Base-by-base conservation (phyloP, 768 basidiomycete species). In the Trametes gibbosa region DNA sequence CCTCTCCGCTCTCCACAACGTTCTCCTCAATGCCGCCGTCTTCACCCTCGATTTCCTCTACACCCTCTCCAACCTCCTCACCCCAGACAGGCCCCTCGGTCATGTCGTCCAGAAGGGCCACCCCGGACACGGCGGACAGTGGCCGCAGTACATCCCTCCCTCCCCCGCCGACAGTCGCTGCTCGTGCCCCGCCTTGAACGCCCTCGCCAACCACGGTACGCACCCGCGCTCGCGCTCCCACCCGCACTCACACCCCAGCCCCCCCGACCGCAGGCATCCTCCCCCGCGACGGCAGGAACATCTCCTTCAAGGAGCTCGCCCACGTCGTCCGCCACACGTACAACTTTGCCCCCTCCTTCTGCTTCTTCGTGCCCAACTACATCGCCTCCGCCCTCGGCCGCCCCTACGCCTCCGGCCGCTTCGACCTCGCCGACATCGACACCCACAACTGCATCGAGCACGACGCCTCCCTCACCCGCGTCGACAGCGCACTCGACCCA, bases 131-230 rank as follows among this genome's bases (percentile, higher is more conserved):
- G 81, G 77, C 29, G 86, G 88, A 0, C 67, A 77, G 45, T 92
- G 89, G 89, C 88, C 89, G 0, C 82, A 85, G 65, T 90, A 79
- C 66, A 72, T 77, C 1, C 70, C 84, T 2, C 80, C 87, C 0
- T 72, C 70, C 56, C 77, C 83, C 9, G 82, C 81, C 1, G 89
- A 91, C 63, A 90, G 89, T 65, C 77, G 90, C 2, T 82, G 82
- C 61, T 81, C 85, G 1, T 92, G 90, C 63, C 90, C 90, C 1
- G 89, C 81, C 13, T 69, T 92, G 58, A 92, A 93, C 63, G 86
- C 88, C 0, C 76, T 93, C 82, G 89, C 90, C 7, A 92, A 92
- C 68, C 90, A 92, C 60, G 91, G 90, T 90, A 46, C 48, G 67
- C 59, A 16, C 25, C 10, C 19, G n/a, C n/a, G 17, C 6, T 35